These are phyloP conservation scores for Balakata baccata DNA, from an alignment of 345 rosid genomes.

Conservation along the genomic window DNA sequence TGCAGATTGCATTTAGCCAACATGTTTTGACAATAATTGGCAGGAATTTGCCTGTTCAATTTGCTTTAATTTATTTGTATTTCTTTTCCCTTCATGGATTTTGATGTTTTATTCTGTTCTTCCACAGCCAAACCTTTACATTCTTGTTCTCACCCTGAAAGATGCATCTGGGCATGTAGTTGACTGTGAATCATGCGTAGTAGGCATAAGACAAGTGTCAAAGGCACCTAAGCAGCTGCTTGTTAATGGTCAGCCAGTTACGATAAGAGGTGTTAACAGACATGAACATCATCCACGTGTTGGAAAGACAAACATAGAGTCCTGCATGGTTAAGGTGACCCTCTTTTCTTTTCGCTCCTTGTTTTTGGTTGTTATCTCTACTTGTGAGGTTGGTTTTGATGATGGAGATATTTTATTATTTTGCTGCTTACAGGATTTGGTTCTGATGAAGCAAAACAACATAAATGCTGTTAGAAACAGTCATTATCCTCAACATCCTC, in stretches of 20 bases:
- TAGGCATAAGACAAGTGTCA: constrained; percentile 78
- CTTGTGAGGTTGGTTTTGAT: constrained; percentile 6
- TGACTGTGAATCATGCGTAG: constrained; percentile 91
- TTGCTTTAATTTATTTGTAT: not conserved
- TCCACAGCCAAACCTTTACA: constrained; percentile 80
- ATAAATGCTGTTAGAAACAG: constrained; percentile 95
- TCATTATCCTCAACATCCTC: constrained; percentile 98
- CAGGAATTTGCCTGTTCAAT: not conserved
- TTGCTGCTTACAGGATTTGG: constrained; percentile 66
- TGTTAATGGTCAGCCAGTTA: constrained; percentile 81
- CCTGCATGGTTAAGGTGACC: constrained; percentile 95
- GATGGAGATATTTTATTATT: constrained; percentile 2
- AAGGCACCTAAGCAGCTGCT: constrained; percentile 91
- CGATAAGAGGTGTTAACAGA: constrained; percentile 93
- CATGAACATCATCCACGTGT: constrained; percentile 99
- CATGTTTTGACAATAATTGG: not conserved
- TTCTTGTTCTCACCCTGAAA: constrained; percentile 74
- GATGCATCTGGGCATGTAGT: constrained; percentile 67
- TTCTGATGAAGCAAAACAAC: constrained; percentile 89
- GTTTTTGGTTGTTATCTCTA: constrained; percentile 6
- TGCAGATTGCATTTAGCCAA: not conserved
- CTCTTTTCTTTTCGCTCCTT: constrained; percentile 14
- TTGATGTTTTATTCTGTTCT: constrained; percentile 20
- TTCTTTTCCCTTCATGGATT: not conserved
- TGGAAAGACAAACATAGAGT: constrained; percentile 92